Evolutionary conservation across 108 stramenopile genomes (phyloP), one percentile per base, ranked within the genome.

Genomic region (Skeletonema grethae): DNA sequence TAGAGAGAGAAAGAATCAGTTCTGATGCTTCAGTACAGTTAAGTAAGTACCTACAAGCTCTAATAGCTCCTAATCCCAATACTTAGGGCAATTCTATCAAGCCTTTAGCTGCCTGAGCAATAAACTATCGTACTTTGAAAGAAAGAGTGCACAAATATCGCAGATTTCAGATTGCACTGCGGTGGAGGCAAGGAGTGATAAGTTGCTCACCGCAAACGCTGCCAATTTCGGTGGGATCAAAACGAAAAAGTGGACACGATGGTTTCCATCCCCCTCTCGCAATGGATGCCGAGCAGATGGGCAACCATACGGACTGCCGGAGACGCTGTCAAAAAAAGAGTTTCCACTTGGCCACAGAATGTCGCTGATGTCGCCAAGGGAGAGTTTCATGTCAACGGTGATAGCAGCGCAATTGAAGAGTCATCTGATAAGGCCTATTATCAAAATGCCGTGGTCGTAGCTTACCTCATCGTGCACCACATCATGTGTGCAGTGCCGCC

Each of bases 361-460:
- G 50, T 53, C 7, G 22, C 9, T 22, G 50, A 53, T 53, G 18
- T 53, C 4, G 50, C 8, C 0, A 53, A 10, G 20, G 50, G 50
- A 22, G 50, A 20, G 20, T 20, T 20, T 20, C 4, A 8, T 53
- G 8, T 22, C 50, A 22, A 22, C 50, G 20, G 20, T 22, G 50
- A 53, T 53, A 20, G 5, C 22, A 53, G 22, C 20, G 7, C 2
- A 22, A 22, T 22, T 53, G 5, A 53, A 7, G 22, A 20, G 50
- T 4, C 50, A 24, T 4, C n/a, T 9, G 50, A 53, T 0, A 53
- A 53, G 2, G 22, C 7, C 8, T 53, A 53, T 53, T 22, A 53
- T 53, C 50, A 53, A 53, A 53, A 53, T 53, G 50, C 50, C 7
- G 50, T 22, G 50, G 50, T 53, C 2, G 22, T 53, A 9, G 50